Evolutionary conservation across 2,329 filamentous ascomycete genomes (phyloP).

Genomic region (Magnaporthales sp.): DNA sequence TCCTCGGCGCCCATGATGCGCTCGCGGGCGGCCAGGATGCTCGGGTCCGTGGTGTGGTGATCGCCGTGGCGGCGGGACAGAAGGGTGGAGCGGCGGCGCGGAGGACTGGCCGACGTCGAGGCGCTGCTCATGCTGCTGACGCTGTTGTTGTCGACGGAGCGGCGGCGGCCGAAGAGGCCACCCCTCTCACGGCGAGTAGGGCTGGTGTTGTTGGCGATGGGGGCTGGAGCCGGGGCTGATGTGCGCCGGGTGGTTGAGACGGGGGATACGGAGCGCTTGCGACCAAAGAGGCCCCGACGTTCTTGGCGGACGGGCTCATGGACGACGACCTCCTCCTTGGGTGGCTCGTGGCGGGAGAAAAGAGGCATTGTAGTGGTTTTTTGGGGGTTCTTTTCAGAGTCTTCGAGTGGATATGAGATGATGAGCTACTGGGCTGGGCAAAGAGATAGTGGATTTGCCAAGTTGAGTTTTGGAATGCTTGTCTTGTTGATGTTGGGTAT

Average conservation of each 20-base stretch:
- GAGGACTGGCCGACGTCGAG: neutral
- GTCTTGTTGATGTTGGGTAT: neutral
- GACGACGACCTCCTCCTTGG: slow-evolving; percentile 20
- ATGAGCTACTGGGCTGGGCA: neutral
- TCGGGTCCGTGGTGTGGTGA: slow-evolving; percentile 43
- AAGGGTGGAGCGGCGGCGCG: slow-evolving; percentile 9
- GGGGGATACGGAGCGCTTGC: slow-evolving; percentile 19
- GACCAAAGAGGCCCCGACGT: slow-evolving; percentile 27
- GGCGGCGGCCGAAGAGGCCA: slow-evolving; percentile 15
- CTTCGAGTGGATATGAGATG: neutral
- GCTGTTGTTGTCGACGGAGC: slow-evolving; percentile 18
- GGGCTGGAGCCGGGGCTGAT: slow-evolving; percentile 5
- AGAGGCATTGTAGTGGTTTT: slow-evolving; percentile 20
- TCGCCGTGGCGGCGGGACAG: slow-evolving; percentile 10
- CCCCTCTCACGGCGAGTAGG: slow-evolving; percentile 14
- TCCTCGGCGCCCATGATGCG: slow-evolving; percentile 53
- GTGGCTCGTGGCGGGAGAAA: slow-evolving; percentile 21
- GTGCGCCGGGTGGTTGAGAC: slow-evolving; percentile 15
- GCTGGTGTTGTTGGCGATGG: slow-evolving; percentile 6
- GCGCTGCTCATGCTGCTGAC: slow-evolving; percentile 3
- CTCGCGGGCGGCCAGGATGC: slow-evolving; percentile 52
- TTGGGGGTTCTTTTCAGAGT: neutral
- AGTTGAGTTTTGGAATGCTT: neutral
- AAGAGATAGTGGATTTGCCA: neutral
- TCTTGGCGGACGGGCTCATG: slow-evolving; percentile 14